These are phyloP conservation scores for Musa itinerans DNA, from an alignment of 176 grass and related monocot species.

Conservation along the genomic window DNA sequence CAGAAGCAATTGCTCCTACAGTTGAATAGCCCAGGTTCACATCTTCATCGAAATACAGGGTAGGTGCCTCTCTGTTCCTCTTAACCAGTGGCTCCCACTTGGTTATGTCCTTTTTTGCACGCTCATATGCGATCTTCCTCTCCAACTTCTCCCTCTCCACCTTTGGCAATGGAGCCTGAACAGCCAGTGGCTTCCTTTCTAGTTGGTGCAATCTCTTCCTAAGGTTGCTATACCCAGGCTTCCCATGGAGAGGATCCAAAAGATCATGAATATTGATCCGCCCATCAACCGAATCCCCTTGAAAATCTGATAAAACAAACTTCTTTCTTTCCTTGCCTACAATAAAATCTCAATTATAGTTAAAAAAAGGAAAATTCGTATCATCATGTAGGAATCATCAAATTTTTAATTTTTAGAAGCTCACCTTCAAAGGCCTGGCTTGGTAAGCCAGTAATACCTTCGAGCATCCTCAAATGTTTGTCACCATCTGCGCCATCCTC, in stretches of 20 bases:
- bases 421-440: slow-evolving; percentile 74
- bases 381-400: background rate
- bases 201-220: slow-evolving; percentile 60
- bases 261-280: slow-evolving; percentile 72
- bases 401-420: background rate
- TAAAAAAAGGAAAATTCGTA: background rate
- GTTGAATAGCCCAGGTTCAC: slow-evolving; percentile 49
- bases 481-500: slow-evolving; percentile 36
- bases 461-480: slow-evolving; percentile 70
- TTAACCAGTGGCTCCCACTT: slow-evolving; percentile 62
- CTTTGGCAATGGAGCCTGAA: slow-evolving; percentile 60
- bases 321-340: slow-evolving; percentile 58
- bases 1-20: slow-evolving; percentile 65
- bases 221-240: slow-evolving; percentile 67
- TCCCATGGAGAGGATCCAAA: slow-evolving; percentile 57
- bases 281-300: slow-evolving; percentile 30
- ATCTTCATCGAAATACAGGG: slow-evolving; percentile 70
- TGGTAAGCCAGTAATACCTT: slow-evolving; percentile 81
- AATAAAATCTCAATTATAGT: background rate
- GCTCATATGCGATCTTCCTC: slow-evolving; percentile 29
- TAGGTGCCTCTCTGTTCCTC: slow-evolving; percentile 65
- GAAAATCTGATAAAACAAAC: slow-evolving; percentile 32
- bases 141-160: slow-evolving; percentile 51
- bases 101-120: slow-evolving; percentile 40
- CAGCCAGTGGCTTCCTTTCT: slow-evolving; percentile 43